A percentile compares a stretch with the other conserved stretches of the same genome.
Evolutionary conservation across 331 rosid species (phyloP).

Genomic region (Phaseolus coccineus): DNA sequence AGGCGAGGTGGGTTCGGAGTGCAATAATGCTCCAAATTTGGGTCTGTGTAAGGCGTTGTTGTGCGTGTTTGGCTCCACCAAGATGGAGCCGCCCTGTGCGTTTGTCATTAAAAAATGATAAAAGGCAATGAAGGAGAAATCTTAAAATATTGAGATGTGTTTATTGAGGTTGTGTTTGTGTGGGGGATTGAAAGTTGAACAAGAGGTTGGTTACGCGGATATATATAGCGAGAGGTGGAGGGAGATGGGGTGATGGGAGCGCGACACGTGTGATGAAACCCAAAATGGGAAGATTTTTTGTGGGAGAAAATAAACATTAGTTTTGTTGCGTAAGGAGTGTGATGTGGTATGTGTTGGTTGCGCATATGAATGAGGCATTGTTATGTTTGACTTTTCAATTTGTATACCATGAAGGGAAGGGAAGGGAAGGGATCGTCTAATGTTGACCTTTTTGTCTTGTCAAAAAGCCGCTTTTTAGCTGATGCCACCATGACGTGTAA

Average conservation of each 20-base stretch:
- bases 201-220: slow-evolving; percentile 17
- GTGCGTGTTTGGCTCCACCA: slow-evolving; percentile 34
- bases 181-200: slow-evolving; percentile 10
- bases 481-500: neutral
- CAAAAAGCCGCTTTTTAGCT: slow-evolving; percentile 35
- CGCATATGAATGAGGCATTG: slow-evolving; percentile 33
- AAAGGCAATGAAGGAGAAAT: neutral
- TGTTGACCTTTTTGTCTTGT: neutral
- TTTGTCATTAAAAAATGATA: slow-evolving; percentile 52
- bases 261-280: slow-evolving; percentile 60
- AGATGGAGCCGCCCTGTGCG: slow-evolving; percentile 48
- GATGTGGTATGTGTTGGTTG: neutral
- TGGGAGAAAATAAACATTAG: neutral
- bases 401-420: neutral
- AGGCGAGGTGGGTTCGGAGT: slow-evolving; percentile 55
- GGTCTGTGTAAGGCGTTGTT: slow-evolving; percentile 36
- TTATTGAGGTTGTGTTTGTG: neutral
- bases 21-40: slow-evolving; percentile 56
- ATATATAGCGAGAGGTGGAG: slow-evolving; percentile 21
- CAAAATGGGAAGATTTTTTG: slow-evolving; percentile 13
- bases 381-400: slow-evolving; percentile 37
- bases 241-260: neutral
- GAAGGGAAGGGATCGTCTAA: neutral
- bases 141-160: neutral
- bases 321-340: neutral